Percentiles rank a stretch among this genome's conserved stretches.
Conservation (phyloP, 129 eudicot genomes). For the Artemisia argyi region DNA sequence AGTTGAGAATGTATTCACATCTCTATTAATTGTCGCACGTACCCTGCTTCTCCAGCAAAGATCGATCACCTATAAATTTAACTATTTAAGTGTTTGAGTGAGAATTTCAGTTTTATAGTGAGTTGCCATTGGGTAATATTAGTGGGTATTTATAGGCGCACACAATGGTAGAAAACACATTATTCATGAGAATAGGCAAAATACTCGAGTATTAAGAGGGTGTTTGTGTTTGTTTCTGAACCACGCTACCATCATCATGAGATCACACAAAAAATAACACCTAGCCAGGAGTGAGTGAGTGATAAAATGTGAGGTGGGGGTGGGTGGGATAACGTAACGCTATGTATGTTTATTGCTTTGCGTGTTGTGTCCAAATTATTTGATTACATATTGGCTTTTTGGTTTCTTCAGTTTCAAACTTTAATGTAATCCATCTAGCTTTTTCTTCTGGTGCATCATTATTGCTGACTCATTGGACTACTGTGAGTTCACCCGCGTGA, state of each 20-base stretch:
- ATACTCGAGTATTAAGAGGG: slow-evolving; percentile 23
- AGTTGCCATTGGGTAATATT: slow-evolving; percentile 8
- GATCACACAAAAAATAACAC: background rate
- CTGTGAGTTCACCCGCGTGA: background rate
- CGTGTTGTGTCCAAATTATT: slow-evolving; percentile 16
- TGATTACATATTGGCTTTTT: slow-evolving; percentile 20
- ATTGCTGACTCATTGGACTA: slow-evolving; percentile 1
- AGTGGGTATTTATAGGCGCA: slow-evolving; percentile 32
- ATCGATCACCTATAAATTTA: slow-evolving; percentile 26
- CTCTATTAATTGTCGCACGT: slow-evolving; percentile 34
- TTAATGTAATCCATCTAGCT: background rate
- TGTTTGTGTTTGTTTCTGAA: slow-evolving; percentile 15
- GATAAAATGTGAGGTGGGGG: slow-evolving; percentile 16
- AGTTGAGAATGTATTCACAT: background rate
- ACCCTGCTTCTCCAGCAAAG: slow-evolving; percentile 52
- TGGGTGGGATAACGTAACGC: slow-evolving; percentile 32
- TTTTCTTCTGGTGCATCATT: background rate
- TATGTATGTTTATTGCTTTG: slow-evolving; percentile 37
- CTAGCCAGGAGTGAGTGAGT: no score
- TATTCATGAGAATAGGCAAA: background rate
- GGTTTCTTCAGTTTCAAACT: slow-evolving; percentile 12
- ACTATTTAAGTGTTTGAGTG: background rate
- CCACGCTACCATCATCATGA: slow-evolving; percentile 36
- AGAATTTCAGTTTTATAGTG: background rate
- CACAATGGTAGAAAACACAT: background rate